Base-by-base conservation (phyloP, 2,329 filamentous ascomycete species). In the Dothideomycetes sp. region DNA sequence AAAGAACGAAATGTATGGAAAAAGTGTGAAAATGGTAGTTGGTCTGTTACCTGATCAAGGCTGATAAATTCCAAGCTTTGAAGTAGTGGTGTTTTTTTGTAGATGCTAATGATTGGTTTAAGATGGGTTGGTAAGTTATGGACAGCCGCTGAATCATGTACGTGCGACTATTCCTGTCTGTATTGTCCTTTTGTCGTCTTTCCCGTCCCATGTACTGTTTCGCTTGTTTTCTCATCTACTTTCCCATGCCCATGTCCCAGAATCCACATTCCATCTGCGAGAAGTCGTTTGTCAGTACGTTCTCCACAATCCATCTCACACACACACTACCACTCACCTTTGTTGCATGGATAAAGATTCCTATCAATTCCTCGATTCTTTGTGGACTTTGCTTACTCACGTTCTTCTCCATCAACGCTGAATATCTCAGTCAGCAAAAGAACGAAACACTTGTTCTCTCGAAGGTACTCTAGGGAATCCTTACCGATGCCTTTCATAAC, bases 301-400 rank as follows among this genome's bases (percentile, higher is more conserved):
- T 40, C 15, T 10, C 44, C 22, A 37, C 18, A 41, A 20, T 8
- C n/a, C n/a, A 12, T 17, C 13, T 13, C 11, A 19, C 3, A 30
- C 18, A 8, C 2, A 11, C 16, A 3, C 4, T 24, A 11, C 28
- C 8, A 56, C 72, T 62, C 59, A 85, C 83, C 68, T 80, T 83
- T 12, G 86, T 93, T n/a, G 82, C 85, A 51, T 87, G 82, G 33
- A 87, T 76, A 55, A 95, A 95, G 36, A 95, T 85, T 49, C 75
- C 70, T 32, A 89, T 77, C 35, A 96, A 64, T 56, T 94, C 82
- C 51, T 94, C 86, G 44, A 95, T 74, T 30, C 86, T 71, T 25
- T 68, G 69, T 0, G 82, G 78, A 2, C 84, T 88, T 50, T 89
- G 82, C 34, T 77, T 64, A n/a, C 72, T 64, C 12, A 83, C 79